A percentile compares a stretch with the other conserved stretches of the same genome.
These are phyloP conservation scores for Cordyceps javanica DNA, from an alignment of 2,329 filamentous ascomycete genomes.

Conservation along the genomic window DNA sequence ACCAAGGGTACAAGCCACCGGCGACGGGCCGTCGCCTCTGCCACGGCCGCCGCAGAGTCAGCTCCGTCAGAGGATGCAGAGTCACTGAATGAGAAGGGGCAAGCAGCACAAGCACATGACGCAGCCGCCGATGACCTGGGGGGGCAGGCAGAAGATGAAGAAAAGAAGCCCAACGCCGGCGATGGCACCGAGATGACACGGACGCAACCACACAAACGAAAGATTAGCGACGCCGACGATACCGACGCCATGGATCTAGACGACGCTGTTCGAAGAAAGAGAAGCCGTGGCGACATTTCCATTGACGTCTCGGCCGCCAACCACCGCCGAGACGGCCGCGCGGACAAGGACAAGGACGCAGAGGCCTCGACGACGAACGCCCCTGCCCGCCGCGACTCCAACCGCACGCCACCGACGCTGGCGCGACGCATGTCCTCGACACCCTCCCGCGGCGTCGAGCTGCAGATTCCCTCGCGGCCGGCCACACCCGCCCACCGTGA, in stretches of 20 bases:
- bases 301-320: conserved; percentile 12
- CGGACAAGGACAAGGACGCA: conserved; percentile 16
- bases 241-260: conserved; percentile 31
- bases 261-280: conserved; percentile 36
- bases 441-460: conserved; percentile 50
- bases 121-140: neutral
- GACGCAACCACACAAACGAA: conserved; percentile 25
- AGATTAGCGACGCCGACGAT: conserved; percentile 25
- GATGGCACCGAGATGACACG: conserved; percentile 15
- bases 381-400: conserved; percentile 18
- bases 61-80: neutral
- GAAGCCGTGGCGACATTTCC: conserved; percentile 34
- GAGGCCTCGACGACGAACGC: conserved; percentile 12
- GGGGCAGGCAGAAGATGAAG: neutral
- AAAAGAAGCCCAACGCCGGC: conserved; percentile 15
- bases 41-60: conserved; percentile 3
- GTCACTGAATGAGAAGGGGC: neutral
- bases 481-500: conserved; percentile 49
- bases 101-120: conserved; percentile 18
- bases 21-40: conserved; percentile 19
- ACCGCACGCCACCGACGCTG: conserved; percentile 36
- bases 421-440: conserved; percentile 44
- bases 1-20: conserved; percentile 42
- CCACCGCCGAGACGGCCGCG: neutral
- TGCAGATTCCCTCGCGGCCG: conserved; percentile 58